A percentile compares a stretch with the other conserved stretches of the same genome.
These are phyloP conservation scores for Dryadomyces quercus-mongolicae DNA, from an alignment of 2,329 filamentous ascomycete species.

Conservation along the genomic window DNA sequence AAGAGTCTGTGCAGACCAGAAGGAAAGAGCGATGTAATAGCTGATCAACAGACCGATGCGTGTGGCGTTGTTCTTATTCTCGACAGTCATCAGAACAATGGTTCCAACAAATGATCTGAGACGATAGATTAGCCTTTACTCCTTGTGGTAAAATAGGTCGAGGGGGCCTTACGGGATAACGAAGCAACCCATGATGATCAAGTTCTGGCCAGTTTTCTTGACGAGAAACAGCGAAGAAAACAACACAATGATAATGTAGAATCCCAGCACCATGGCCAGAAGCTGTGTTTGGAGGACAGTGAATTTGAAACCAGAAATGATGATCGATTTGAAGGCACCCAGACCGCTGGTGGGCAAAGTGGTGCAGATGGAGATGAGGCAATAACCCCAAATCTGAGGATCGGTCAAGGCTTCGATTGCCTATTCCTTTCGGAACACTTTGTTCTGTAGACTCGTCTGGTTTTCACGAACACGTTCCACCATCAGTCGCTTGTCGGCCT, in stretches of 20 bases:
- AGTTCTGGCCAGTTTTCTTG: constrained; percentile 41
- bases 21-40: constrained; percentile 67
- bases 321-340: constrained; percentile 61
- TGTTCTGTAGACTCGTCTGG: constrained; percentile 51
- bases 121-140: too few species aligned
- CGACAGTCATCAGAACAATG: constrained; percentile 47
- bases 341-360: constrained; percentile 63
- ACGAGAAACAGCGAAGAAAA: constrained; percentile 50
- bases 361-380: constrained; percentile 55
- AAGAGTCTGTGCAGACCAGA: constrained; percentile 58
- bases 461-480: constrained; percentile 47
- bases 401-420: constrained; percentile 43
- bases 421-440: constrained; percentile 32
- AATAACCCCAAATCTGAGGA: constrained; percentile 54
- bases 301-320: constrained; percentile 55
- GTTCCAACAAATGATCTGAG: neutral
- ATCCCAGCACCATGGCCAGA: constrained; percentile 61
- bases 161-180: neutral
- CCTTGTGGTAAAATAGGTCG: too few species aligned
- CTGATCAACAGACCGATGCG: constrained; percentile 56
- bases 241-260: constrained; percentile 60
- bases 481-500: constrained; percentile 53
- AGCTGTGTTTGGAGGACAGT: constrained; percentile 55
- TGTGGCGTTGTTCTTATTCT: constrained; percentile 38
- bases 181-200: constrained; percentile 50